Evolutionary conservation across 2,329 filamentous ascomycete genomes (phyloP), one percentile per base, ranked within the genome.

Genomic region (Sordariomycetes sp.): DNA sequence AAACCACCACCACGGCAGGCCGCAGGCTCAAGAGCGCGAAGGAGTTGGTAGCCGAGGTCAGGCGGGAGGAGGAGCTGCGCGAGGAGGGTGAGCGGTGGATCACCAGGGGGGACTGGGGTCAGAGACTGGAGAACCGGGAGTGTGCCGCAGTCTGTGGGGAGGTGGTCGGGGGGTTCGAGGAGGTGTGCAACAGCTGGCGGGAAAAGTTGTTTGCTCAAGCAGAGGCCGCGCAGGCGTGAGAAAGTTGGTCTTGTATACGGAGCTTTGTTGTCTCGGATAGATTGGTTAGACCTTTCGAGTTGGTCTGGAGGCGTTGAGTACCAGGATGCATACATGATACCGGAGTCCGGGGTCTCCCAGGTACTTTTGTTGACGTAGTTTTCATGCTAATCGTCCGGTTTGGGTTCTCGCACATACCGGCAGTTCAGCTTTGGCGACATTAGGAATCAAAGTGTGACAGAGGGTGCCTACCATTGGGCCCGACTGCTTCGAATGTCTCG

Each of bases 111-210:
- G 87, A 90, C 64, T 96, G 92, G 91, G 82, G 90, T 54, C 83
- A 86, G 62, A 80, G 87, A 57, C 70, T 96, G 39, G 76, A 81
- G 61, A 84, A 83, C 57, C 80, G 92, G 57, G 90, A 95, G 69
- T 95, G 90, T 61, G 90, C 88, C 8, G 79, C 78, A 24, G 87
- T 92, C 15, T 97, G 94, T 69, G 79, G 85, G 4, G 90, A 95
- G 60, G 91, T 99, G 1, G 85, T 96, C 36, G 86, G 86, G 52
- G 94, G 94, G 0, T 97, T 99, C 65, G 92, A 96, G 69, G 86
- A 90, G 66, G 85, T 92, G 1, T 96, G 90, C 71, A 86, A 91
- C 58, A 81, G 82, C 58, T 94, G 91, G 87, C 82, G 91, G 66
- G 83, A 85, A 65, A 81, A 87, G 62, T 72, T 95, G 53, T 78